Evolutionary conservation across 176 grass and related monocot genomes (phyloP), one percentile per base, ranked within the genome.

Genomic region (Secale cereale): DNA sequence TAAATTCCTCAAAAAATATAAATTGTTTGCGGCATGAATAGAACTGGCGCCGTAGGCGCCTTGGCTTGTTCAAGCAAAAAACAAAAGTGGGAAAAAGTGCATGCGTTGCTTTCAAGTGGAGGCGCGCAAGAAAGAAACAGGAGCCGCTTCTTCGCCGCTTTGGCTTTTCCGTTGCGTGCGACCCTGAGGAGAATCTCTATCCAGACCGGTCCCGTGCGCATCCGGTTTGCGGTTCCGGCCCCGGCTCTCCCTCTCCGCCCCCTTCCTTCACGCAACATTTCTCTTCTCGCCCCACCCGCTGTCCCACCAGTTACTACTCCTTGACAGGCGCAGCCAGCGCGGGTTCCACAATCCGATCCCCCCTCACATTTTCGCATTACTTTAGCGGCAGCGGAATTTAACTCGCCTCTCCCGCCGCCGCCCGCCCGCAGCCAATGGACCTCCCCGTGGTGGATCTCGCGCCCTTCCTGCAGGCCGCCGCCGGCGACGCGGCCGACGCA

Each of bases 381-480:
- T 48, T 33, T 36, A 8, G 52, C 36, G 8, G 13, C n/a, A 28
- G 9, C 72, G 16, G n/a, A 82, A 65, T 79, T 78, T 64, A 78
- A 85, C 41, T 79, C 32, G 63, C 39, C 61, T 87, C 91, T 93
- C 89, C 87, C 85, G 89, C 85, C 85, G 68, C 80, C 66, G 36
- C 78, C 16, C 45, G 13, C 4, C 46, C 48, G 82, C 70, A 16
- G 46, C 80, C 10, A 96, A 96, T 99, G 97, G 91, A 99, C 87
- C 90, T 99, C 22, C 86, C 93, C 4, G 90, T 99, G 46, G 90
- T 99, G 73, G 97, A 99, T 88, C 97, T 99, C 74, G 86, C 86
- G 67, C 91, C 91, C 8, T 99, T 91, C 86, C 86, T 99, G 39
- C 69, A 83, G 52, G 23, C 81, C 75, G 37, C 84, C 76, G 30